A percentile compares a stretch with the other conserved stretches of the same genome.
phyloP scores from a whole-genome alignment of 2,329 filamentous ascomycete genomes.

The Chaetomium sp. region DNA sequence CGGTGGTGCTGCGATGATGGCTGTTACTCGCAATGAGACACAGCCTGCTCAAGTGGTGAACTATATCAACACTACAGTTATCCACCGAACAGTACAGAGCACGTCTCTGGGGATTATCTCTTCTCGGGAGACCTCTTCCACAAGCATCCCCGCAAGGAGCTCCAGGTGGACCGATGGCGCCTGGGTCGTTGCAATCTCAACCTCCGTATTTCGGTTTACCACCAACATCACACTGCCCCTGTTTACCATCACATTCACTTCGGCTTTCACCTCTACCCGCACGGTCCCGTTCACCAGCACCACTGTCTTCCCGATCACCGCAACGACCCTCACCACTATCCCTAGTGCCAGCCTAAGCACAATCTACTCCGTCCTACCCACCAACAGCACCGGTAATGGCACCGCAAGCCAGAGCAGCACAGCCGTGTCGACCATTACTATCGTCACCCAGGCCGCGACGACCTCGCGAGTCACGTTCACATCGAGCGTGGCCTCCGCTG shows the following conservation, averaged over 20 bases:
- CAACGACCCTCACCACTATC: not conserved
- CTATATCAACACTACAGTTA: not conserved
- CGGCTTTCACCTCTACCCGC: constrained; percentile 3
- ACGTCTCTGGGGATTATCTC: no score
- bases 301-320: constrained; percentile 5
- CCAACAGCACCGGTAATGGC: not conserved
- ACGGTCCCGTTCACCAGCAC: constrained; percentile 2
- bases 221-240: constrained; percentile 11
- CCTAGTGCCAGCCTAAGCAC: constrained; percentile 1
- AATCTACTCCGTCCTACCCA: constrained; percentile 5
- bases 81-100: no score
- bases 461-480: not conserved
- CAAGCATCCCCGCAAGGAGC: not conserved
- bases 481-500: not conserved
- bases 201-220: constrained; percentile 14
- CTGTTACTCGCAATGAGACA: constrained; percentile 10
- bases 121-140: not conserved
- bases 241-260: constrained; percentile 7
- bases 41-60: constrained; percentile 9
- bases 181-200: constrained; percentile 5
- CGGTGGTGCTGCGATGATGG: constrained; percentile 24
- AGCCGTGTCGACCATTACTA: not conserved
- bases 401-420: not conserved
- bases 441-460: not conserved
- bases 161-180: constrained; percentile 11